A percentile compares a stretch with the other conserved stretches of the same genome.
These are phyloP conservation scores for Neonectria punicea DNA, from an alignment of 2,329 filamentous ascomycete genomes.

Conservation along the genomic window DNA sequence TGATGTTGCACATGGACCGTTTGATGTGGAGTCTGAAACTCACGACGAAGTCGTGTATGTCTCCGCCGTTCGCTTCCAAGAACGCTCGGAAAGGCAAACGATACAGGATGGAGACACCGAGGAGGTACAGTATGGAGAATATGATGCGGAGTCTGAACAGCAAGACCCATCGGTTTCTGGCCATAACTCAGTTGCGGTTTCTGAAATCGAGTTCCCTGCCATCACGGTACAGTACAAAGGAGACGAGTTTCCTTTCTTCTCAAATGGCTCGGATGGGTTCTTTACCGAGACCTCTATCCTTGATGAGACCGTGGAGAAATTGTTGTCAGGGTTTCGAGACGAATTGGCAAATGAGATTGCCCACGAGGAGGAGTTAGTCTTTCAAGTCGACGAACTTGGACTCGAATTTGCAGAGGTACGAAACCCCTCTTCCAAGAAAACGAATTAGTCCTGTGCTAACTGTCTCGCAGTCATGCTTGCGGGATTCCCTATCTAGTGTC, in stretches of 20 bases:
- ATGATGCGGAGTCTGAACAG: constrained; percentile 10
- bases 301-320: constrained; percentile 55
- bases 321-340: constrained; percentile 57
- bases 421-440: not conserved
- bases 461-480: constrained; percentile 47
- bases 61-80: constrained; percentile 7
- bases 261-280: constrained; percentile 52
- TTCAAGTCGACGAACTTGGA: constrained; percentile 63
- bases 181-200: constrained; percentile 23
- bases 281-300: constrained; percentile 56
- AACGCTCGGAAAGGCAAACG: constrained; percentile 14
- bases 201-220: constrained; percentile 43
- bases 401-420: constrained; percentile 64
- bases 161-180: constrained; percentile 13
- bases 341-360: constrained; percentile 59
- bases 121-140: constrained; percentile 5
- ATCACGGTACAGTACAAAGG: constrained; percentile 57
- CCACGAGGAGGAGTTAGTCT: constrained; percentile 59
- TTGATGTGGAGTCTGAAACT: constrained; percentile 18
- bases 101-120: constrained; percentile 26
- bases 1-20: constrained; percentile 6
- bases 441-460: constrained; percentile 39
- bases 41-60: not conserved
- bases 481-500: constrained; percentile 48
- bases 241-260: constrained; percentile 56